Base-by-base conservation (phyloP, 768 basidiomycete species). In the Tulasnella sp. region DNA sequence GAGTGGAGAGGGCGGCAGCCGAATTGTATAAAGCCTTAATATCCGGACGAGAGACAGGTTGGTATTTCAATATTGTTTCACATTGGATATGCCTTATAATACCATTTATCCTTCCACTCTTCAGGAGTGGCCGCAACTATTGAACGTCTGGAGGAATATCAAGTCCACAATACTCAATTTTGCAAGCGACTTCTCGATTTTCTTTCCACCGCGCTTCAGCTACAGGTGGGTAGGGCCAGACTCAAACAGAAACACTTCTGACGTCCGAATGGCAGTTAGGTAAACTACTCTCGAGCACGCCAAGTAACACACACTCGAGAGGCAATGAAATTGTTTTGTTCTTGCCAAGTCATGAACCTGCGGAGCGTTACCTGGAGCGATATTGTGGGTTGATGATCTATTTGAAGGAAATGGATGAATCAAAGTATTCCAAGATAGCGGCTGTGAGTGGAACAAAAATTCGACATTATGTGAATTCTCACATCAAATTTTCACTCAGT, bases 41-140 rank as follows among this genome's bases (percentile, higher is more conserved):
- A 60, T 88, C 90, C 0, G 83, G 88, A 5, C 72, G 82, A 57
- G 93, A 96, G 61, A 83, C 83, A 58, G 89, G 90, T 88, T 55
- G 45, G 67, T 54, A 9, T n/a, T 13, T 35, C 47, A 19, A 37
- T 37, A 7, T 44, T 42, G 22, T 8, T 15, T 10, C 24, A 40
- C 15, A n/a, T 29, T 5, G 7, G 1, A 37, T 15, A 7, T 6
- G 1, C 27, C 13, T 25, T n/a, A 6, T 31, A 28, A 13, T 37
- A 20, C 6, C 19, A 40, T 53, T 24, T 28, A 28, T 45, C 37
- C 39, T 16, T 22, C 5, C 44, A 13, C 20, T 15, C 31, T 25
- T 9, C 58, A 81, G 93, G 93, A 60, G 93, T 96, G 81, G 89
- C 91, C n/a, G 91, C 91, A 5, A 91, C 90, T 0, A 92, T 92